Conservation (phyloP, 306 rosid genomes). For the Lathyrus oleraceus region DNA sequence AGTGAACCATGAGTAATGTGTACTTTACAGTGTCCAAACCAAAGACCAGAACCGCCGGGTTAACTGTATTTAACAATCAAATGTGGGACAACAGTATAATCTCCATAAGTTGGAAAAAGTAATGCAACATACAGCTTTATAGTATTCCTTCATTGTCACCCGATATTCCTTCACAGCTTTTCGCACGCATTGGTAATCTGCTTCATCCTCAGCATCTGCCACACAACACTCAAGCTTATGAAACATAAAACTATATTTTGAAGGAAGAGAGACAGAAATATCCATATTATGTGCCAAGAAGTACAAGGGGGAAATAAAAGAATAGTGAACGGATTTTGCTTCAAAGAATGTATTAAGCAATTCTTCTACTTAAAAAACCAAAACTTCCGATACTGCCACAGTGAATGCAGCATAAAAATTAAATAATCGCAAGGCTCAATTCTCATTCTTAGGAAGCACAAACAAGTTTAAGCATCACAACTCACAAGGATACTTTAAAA, state of each 20-base stretch:
- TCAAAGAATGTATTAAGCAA: conserved; percentile 17
- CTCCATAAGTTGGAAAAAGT: conserved; percentile 7
- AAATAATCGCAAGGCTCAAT: background rate
- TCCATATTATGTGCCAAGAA: conserved; percentile 19
- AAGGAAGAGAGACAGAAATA: conserved; percentile 11
- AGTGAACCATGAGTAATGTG: conserved; percentile 29
- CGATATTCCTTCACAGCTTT: conserved; percentile 76
- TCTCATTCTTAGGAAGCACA: background rate
- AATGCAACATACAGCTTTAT: conserved; percentile 66
- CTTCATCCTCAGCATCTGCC: conserved; percentile 68
- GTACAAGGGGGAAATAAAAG: background rate
- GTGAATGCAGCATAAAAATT: conserved; percentile 30
- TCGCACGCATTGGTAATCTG: conserved; percentile 59
- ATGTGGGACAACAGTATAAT: conserved; percentile 29
- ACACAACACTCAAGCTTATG: conserved; percentile 18
- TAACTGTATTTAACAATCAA: conserved; percentile 22
- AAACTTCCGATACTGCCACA: conserved; percentile 9
- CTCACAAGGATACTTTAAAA: background rate
- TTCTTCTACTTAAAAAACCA: conserved; percentile 14
- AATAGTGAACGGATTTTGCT: conserved; percentile 14
- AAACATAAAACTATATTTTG: conserved; percentile 13
- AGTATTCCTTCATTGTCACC: conserved; percentile 65
- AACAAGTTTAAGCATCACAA: background rate
- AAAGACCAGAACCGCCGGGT: conserved; percentile 15
- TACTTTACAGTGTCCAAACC: conserved; percentile 37